Conservation (phyloP, 2,329 filamentous ascomycete species). For the Grosmannia serpens region DNA sequence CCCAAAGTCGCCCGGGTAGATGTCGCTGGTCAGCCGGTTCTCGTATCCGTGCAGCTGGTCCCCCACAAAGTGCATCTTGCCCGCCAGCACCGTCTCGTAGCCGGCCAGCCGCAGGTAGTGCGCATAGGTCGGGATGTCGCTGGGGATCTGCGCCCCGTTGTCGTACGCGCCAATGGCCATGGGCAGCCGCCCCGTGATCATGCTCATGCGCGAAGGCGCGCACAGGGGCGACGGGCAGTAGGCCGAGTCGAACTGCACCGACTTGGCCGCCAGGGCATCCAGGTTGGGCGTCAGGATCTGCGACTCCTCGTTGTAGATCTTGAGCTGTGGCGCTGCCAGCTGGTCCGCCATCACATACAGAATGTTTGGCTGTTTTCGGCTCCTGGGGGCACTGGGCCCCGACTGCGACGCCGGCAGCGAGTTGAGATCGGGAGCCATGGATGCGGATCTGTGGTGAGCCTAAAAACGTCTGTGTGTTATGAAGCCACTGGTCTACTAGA, state of each 20-base stretch:
- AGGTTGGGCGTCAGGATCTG: slow-evolving; percentile 89
- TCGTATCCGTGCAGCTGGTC: slow-evolving; percentile 94
- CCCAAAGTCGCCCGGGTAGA: slow-evolving; percentile 88
- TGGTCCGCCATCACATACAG: slow-evolving; percentile 97
- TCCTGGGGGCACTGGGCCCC: slow-evolving; percentile 10
- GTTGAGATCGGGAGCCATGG: slow-evolving; percentile 65
- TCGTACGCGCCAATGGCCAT: slow-evolving; percentile 89
- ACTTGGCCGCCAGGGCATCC: slow-evolving; percentile 66
- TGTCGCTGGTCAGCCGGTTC: slow-evolving; percentile 83
- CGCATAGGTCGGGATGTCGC: slow-evolving; percentile 81
- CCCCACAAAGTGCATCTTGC: slow-evolving; percentile 96
- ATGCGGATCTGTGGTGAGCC: not conserved
- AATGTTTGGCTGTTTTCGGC: slow-evolving; percentile 53
- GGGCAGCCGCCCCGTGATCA: slow-evolving; percentile 85
- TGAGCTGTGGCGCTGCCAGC: slow-evolving; percentile 78
- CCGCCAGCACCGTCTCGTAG: slow-evolving; percentile 82
- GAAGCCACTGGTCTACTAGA: slow-evolving; percentile 1
- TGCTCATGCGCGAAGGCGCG: slow-evolving; percentile 83
- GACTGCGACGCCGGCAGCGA: slow-evolving; percentile 45
- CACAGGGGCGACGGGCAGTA: slow-evolving; percentile 93
- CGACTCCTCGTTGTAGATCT: slow-evolving; percentile 81
- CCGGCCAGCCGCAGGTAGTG: slow-evolving; percentile 78
- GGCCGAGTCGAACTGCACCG: slow-evolving; percentile 85
- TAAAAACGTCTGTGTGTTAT: not conserved
- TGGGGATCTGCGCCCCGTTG: slow-evolving; percentile 75